Conservation (phyloP, 257 asterid species). For the Lycium ferocissimum region DNA sequence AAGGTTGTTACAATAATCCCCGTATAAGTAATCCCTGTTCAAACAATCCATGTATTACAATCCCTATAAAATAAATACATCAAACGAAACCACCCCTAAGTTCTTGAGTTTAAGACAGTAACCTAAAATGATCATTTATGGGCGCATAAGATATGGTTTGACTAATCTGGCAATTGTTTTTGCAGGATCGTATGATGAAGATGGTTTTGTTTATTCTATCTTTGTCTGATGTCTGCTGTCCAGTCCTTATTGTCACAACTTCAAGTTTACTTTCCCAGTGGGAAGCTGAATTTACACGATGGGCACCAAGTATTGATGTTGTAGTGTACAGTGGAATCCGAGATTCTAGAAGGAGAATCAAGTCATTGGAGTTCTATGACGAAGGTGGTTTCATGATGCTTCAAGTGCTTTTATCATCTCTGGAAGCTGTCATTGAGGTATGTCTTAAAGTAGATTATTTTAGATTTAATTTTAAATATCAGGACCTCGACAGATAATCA, state of each 20-base stretch:
- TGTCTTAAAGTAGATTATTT: slow-evolving; percentile 26
- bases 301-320: slow-evolving; percentile 67
- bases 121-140: slow-evolving; percentile 20
- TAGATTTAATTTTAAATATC: slow-evolving; percentile 23
- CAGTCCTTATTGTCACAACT: slow-evolving; percentile 64
- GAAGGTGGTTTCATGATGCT: slow-evolving; percentile 55
- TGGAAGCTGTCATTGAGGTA: slow-evolving; percentile 64
- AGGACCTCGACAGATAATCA: slow-evolving; percentile 23
- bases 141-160: slow-evolving; percentile 28
- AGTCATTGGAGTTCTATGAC: slow-evolving; percentile 63
- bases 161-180: slow-evolving; percentile 19
- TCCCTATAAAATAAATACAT: not conserved
- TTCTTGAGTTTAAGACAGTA: slow-evolving; percentile 10
- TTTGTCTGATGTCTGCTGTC: slow-evolving; percentile 49
- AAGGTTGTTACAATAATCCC: not conserved
- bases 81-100: not conserved
- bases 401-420: slow-evolving; percentile 62
- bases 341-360: slow-evolving; percentile 55
- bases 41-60: not conserved
- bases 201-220: slow-evolving; percentile 51
- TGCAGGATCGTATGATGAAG: slow-evolving; percentile 62
- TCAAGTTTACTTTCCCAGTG: slow-evolving; percentile 52
- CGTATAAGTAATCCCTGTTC: not conserved
- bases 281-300: slow-evolving; percentile 66
- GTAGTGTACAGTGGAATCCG: slow-evolving; percentile 61